Evolutionary conservation across 2,329 filamentous ascomycete genomes (phyloP).

Genomic region (Diaporthe humulicola): DNA sequence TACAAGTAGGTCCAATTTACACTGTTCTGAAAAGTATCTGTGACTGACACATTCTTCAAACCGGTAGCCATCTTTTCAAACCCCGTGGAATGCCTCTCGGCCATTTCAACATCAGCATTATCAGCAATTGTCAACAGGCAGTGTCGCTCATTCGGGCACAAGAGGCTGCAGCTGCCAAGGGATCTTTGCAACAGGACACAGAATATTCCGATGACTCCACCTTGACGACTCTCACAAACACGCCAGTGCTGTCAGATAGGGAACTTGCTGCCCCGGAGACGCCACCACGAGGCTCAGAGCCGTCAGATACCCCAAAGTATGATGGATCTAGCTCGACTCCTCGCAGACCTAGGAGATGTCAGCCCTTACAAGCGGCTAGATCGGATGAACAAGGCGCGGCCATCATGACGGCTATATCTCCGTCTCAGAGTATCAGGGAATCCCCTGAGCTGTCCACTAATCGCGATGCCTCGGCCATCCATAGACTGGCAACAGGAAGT

Average conservation of each 20-base stretch:
- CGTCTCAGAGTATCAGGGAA: background rate
- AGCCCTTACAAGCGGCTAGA: background rate
- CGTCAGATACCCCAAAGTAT: background rate
- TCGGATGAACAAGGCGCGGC: background rate
- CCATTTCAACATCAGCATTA: background rate
- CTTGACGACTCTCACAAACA: background rate
- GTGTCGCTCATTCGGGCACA: background rate
- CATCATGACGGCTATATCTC: background rate
- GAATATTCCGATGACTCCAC: slow-evolving; percentile 9
- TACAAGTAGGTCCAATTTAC: slow-evolving; percentile 25
- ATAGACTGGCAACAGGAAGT: background rate
- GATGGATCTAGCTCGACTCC: background rate
- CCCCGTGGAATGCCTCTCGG: slow-evolving; percentile 32
- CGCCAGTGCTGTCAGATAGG: background rate
- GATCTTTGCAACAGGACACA: background rate
- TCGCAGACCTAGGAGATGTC: too few relatives aligned
- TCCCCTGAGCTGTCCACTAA: background rate
- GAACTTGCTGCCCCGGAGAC: background rate
- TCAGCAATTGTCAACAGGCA: background rate
- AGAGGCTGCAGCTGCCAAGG: background rate
- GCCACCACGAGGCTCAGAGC: background rate
- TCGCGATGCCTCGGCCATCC: background rate
- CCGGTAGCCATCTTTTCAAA: slow-evolving; percentile 14
- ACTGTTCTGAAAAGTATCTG: background rate
- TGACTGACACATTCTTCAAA: background rate